Evolutionary conservation across 805 yeast species (phyloP).

Genomic region (Candida loeiensis): DNA sequence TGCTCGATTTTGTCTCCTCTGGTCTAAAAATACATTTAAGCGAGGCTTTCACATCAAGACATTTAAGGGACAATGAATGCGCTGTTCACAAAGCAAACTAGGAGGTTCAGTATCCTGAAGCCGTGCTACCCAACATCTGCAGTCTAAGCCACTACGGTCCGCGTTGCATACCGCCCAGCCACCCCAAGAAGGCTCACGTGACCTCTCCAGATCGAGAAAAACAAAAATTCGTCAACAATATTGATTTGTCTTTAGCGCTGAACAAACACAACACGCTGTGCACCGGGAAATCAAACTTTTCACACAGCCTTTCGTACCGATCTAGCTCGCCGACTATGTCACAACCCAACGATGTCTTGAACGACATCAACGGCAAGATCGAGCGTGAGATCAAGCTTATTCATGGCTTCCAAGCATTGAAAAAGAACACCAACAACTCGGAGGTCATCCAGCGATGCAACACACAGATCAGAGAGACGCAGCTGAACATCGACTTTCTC

Average conservation of each 20-base stretch:
- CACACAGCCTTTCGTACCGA: background rate
- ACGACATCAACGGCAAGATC: conserved; percentile 80
- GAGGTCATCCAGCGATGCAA: conserved; percentile 89
- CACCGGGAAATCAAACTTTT: too few species aligned
- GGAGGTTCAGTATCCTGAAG: too few species aligned
- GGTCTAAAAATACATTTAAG: too few species aligned
- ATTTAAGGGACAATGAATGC: too few species aligned
- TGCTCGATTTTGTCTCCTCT: too few species aligned
- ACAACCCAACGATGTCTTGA: conserved; percentile 30
- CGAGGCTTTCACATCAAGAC: too few species aligned
- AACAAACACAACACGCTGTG: background rate
- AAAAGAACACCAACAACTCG: conserved; percentile 72
- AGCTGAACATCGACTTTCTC: conserved; percentile 84
- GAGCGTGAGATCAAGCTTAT: conserved; percentile 86
- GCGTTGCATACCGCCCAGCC: too few species aligned
- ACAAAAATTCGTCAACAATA: conserved; percentile 2
- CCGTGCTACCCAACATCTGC: too few species aligned
- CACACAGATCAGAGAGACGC: conserved; percentile 85
- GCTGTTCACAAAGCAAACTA: too few species aligned
- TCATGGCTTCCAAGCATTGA: conserved; percentile 78
- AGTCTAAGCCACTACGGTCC: too few species aligned
- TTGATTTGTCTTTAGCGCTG: background rate
- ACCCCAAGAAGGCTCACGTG: background rate
- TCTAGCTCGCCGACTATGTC: conserved; percentile 9
- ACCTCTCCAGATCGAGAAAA: conserved; percentile 2